Evolutionary conservation across 768 basidiomycete genomes (phyloP).

Genomic region (Lactarius sanguifluus): DNA sequence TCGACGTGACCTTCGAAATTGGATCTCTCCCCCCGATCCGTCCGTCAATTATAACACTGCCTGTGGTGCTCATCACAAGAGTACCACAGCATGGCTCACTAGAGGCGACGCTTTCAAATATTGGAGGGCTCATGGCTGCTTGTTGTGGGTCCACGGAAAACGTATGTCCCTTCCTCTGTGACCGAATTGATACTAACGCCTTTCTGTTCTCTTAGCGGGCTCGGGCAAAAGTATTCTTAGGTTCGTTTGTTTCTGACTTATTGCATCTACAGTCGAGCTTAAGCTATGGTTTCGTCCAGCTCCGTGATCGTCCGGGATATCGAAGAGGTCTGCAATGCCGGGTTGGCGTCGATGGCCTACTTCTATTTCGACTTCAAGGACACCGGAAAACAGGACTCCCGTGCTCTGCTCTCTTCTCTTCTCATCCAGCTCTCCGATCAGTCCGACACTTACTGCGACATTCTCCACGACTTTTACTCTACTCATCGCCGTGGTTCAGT

Average conservation of each 20-base stretch:
- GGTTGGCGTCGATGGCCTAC: background rate
- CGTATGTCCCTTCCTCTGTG: background rate
- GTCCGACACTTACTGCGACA: background rate
- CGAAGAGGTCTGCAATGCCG: background rate
- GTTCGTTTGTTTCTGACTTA: background rate
- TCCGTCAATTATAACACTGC: constrained; percentile 5
- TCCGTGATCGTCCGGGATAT: constrained; percentile 8
- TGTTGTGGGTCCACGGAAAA: constrained; percentile 9
- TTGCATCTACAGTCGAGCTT: fast-evolving
- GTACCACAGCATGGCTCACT: background rate
- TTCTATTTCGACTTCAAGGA: background rate
- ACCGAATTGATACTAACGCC: background rate
- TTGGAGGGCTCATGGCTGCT: background rate
- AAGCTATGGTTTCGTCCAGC: background rate
- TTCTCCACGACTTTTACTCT: background rate
- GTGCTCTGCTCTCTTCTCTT: constrained; percentile 1
- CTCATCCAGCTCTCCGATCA: constrained; percentile 9
- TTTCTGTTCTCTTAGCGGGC: constrained; percentile 1
- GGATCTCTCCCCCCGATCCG: constrained; percentile 10
- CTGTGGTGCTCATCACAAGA: background rate
- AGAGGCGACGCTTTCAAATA: background rate
- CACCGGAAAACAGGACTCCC: background rate
- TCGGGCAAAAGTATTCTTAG: constrained; percentile 12
- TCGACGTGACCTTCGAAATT: background rate
- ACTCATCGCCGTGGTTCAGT: background rate